Conservation (phyloP, 352 stramenopile genomes). For the Phytophthora sp. region DNA sequence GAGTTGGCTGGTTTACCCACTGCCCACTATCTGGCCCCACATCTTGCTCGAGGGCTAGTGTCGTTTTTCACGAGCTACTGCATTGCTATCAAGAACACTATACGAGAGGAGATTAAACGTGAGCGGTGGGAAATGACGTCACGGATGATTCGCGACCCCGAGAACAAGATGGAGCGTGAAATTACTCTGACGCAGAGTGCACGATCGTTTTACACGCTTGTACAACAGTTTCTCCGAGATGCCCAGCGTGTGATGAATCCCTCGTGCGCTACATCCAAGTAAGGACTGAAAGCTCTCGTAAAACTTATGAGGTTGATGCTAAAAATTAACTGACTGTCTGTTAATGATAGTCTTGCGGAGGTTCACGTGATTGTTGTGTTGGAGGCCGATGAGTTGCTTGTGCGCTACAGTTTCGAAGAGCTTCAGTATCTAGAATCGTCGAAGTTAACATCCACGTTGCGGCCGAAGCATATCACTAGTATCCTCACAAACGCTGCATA, state of each 20-base stretch:
- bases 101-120: conserved; percentile 80
- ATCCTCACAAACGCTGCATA: conserved; percentile 77
- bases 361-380: conserved; percentile 66
- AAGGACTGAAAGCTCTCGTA: neutral
- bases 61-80: conserved; percentile 71
- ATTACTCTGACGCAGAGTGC: conserved; percentile 86
- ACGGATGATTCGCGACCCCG: conserved; percentile 72
- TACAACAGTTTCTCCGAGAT: conserved; percentile 85
- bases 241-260: conserved; percentile 80
- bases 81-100: conserved; percentile 68
- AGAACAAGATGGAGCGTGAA: conserved; percentile 70
- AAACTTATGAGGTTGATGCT: too few species aligned
- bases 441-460: conserved; percentile 66
- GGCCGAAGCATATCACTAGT: conserved; percentile 70
- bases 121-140: conserved; percentile 83
- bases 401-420: conserved; percentile 65
- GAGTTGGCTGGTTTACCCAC: conserved; percentile 80
- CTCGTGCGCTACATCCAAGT: conserved; percentile 81
- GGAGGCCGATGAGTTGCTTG: conserved; percentile 65
- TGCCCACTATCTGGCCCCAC: conserved; percentile 70
- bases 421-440: conserved; percentile 65
- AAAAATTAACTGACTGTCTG: conserved; percentile 16
- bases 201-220: conserved; percentile 75
- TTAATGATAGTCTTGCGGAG: conserved; percentile 48
- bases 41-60: conserved; percentile 64